These are phyloP conservation scores for Pseudocercospora eumusae DNA, from an alignment of 2,329 filamentous ascomycete genomes.

Conservation along the genomic window DNA sequence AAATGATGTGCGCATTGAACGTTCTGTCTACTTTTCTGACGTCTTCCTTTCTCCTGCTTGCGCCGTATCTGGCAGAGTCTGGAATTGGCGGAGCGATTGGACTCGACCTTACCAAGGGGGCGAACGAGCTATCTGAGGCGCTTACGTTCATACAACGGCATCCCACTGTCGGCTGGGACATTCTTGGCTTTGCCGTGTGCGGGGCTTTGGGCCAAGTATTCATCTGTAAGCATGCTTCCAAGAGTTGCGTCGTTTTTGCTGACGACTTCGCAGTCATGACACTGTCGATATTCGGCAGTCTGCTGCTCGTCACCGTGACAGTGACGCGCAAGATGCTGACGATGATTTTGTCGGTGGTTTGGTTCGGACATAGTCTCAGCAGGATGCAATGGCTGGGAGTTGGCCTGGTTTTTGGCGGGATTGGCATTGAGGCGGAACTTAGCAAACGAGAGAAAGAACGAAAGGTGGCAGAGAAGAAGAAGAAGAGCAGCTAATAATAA, in stretches of 20 bases:
- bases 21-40: constrained; percentile 81
- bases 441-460: constrained; percentile 78
- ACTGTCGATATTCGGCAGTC: constrained; percentile 83
- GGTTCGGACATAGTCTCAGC: constrained; percentile 85
- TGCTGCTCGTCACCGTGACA: constrained; percentile 92
- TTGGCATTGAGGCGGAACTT: constrained; percentile 85
- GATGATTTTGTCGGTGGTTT: constrained; percentile 93
- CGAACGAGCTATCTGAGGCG: constrained; percentile 78
- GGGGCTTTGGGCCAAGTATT: constrained; percentile 95
- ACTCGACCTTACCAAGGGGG: constrained; percentile 50
- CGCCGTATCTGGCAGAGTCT: constrained; percentile 74
- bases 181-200: constrained; percentile 84
- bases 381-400: constrained; percentile 95
- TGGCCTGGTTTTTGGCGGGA: constrained; percentile 87
- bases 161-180: constrained; percentile 80
- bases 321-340: constrained; percentile 99
- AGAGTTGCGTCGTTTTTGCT: neutral
- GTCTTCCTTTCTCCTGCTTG: constrained; percentile 70
- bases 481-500: constrained; percentile 42
- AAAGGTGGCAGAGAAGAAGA: constrained; percentile 69
- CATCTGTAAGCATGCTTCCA: constrained; percentile 60
- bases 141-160: constrained; percentile 77
- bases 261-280: constrained; percentile 52
- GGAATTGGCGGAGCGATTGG: constrained; percentile 46
- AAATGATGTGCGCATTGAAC: constrained; percentile 99